phyloP scores from a whole-genome alignment of 2,329 filamentous ascomycete genomes.

The Cladobotryum protrusum region DNA sequence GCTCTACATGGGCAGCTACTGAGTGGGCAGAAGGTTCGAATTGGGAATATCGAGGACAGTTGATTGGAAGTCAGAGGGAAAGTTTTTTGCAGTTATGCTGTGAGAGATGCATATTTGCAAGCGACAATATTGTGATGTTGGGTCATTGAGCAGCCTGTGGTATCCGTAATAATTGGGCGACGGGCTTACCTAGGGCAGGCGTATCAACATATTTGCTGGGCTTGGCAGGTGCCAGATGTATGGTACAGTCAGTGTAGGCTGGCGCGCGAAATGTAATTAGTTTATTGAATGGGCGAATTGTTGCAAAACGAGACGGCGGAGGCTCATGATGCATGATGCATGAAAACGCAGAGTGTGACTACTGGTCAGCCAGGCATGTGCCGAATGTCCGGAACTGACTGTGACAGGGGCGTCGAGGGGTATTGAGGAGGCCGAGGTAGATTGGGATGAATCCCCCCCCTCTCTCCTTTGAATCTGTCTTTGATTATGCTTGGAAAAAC shows the following conservation, averaged over 20 bases:
- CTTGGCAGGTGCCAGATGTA: neutral
- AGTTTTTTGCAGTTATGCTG: neutral
- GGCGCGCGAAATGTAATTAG: neutral
- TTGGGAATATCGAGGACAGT: neutral
- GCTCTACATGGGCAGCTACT: slow-evolving; percentile 17
- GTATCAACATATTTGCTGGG: neutral
- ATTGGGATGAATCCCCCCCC: too few species aligned
- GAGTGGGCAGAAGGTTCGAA: slow-evolving; percentile 1
- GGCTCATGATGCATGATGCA: slow-evolving; percentile 3
- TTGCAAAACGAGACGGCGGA: neutral
- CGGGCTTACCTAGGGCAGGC: neutral
- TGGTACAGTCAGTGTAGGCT: neutral
- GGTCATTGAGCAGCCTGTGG: neutral
- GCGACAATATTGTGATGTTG: neutral
- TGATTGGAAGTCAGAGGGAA: neutral
- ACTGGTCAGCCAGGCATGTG: neutral
- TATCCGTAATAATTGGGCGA: neutral
- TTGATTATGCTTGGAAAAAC: too few species aligned
- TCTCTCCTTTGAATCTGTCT: too few species aligned
- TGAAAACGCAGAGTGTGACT: neutral
- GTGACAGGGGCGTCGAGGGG: too few species aligned
- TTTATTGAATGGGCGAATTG: neutral
- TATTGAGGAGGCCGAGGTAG: too few species aligned
- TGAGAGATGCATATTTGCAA: neutral
- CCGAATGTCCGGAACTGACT: too few species aligned